phyloP scores from a whole-genome alignment of 345 rosid species.

The Eucalyptus sideroxylon region DNA sequence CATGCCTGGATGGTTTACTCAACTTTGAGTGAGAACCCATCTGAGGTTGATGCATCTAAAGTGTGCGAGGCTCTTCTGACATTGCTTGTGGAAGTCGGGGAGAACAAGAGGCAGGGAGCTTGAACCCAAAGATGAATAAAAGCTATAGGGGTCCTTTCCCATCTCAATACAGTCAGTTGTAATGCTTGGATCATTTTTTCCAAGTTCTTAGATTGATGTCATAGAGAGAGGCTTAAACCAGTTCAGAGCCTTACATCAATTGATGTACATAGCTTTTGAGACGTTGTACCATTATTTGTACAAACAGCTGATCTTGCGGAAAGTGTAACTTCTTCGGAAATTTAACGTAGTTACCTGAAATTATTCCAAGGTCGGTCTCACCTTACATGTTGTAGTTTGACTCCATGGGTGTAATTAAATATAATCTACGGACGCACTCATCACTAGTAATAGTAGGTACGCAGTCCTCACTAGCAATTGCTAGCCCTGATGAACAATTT shows the following conservation, averaged over 20 bases:
- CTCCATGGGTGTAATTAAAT: not conserved
- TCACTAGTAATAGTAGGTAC: not conserved
- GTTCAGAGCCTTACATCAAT: not conserved
- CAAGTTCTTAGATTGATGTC: not conserved
- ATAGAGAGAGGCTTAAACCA: not conserved
- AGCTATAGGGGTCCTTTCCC: not conserved
- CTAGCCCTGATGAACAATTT: not conserved
- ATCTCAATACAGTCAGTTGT: not conserved
- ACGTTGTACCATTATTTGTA: not conserved
- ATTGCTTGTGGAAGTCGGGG: conserved; percentile 70
- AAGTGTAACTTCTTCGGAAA: not conserved
- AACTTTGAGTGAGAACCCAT: conserved; percentile 50
- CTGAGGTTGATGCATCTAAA: conserved; percentile 74
- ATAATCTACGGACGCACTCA: not conserved
- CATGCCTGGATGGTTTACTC: conserved; percentile 99
- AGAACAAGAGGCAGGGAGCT: conserved; percentile 24
- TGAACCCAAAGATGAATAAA: not conserved
- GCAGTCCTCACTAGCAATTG: not conserved
- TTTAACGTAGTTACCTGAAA: not conserved
- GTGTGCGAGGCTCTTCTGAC: conserved; percentile 89
- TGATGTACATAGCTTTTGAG: not conserved
- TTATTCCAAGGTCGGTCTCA: not conserved
- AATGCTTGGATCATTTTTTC: not conserved
- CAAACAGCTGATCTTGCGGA: not conserved
- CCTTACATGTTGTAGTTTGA: not conserved